Conservation (phyloP, 2,329 filamentous ascomycete species). For the Juglanconis sp. region DNA sequence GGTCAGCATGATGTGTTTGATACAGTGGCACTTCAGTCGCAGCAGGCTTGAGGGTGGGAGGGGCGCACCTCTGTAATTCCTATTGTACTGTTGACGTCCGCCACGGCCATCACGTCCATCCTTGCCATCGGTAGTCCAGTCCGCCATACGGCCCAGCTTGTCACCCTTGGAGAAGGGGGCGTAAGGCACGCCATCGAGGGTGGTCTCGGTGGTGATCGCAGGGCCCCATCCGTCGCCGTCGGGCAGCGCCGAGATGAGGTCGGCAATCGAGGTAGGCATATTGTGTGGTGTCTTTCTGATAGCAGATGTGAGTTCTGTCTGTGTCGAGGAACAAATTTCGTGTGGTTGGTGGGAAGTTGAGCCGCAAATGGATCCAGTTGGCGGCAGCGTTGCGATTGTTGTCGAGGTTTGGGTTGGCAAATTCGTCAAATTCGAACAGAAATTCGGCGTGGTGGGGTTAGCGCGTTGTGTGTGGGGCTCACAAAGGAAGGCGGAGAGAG, state of each 20-base stretch:
- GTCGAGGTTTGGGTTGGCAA: background rate
- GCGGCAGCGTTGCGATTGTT: too few species aligned
- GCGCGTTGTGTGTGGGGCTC: background rate
- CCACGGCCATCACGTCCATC: constrained; percentile 69
- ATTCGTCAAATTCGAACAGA: constrained; percentile 15
- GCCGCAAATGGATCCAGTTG: background rate
- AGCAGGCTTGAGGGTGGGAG: background rate
- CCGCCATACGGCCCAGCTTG: constrained; percentile 97
- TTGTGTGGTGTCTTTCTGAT: background rate
- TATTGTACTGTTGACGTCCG: constrained; percentile 83
- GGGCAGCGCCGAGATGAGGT: constrained; percentile 69
- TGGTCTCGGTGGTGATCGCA: constrained; percentile 76
- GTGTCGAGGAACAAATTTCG: background rate
- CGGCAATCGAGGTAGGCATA: constrained; percentile 40
- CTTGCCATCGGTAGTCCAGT: constrained; percentile 93
- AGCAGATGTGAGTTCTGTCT: background rate
- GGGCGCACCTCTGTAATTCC: constrained; percentile 80
- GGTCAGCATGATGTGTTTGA: constrained; percentile 19
- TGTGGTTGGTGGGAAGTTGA: background rate
- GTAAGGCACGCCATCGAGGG: constrained; percentile 91
- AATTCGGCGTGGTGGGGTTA: constrained; percentile 18
- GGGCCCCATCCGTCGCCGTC: constrained; percentile 86
- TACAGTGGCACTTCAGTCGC: background rate
- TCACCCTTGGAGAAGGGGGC: constrained; percentile 98
- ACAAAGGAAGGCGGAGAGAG: background rate